A percentile compares a stretch with the other conserved stretches of the same genome.
phyloP scores from a whole-genome alignment of 2,329 filamentous ascomycete species.

The Pseudohalonectria lignicola region DNA sequence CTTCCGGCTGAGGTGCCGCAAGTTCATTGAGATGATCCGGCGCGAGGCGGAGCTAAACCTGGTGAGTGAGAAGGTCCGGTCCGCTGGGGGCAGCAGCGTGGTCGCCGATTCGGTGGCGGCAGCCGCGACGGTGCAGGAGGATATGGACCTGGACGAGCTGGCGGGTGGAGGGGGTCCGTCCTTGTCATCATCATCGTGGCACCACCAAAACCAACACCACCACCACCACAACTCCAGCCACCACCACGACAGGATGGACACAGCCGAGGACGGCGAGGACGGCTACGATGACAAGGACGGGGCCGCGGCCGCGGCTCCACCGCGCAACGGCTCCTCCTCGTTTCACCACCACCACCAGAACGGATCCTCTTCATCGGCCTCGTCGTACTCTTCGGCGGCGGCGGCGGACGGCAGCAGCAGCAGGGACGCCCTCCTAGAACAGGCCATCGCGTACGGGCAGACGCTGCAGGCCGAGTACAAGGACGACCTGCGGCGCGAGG shows the following conservation, averaged over 20 bases:
- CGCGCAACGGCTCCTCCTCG: neutral
- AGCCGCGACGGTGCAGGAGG: constrained; percentile 29
- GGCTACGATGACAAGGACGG: constrained; percentile 14
- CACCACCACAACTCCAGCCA: constrained; percentile 10
- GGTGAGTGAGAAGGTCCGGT: constrained; percentile 25
- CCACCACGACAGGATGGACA: constrained; percentile 20
- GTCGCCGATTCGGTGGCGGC: constrained; percentile 25
- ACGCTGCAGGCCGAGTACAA: constrained; percentile 68
- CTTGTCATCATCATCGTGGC: constrained; percentile 19
- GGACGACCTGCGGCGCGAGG: constrained; percentile 56
- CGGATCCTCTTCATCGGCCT: no score
- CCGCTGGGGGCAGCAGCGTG: constrained; percentile 1
- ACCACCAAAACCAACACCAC: constrained; percentile 11
- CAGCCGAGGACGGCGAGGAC: constrained; percentile 44
- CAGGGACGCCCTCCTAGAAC: constrained; percentile 45
- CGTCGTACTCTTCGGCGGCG: no score
- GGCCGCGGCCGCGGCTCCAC: constrained; percentile 5
- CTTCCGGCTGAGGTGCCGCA: constrained; percentile 79
- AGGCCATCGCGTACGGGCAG: constrained; percentile 71
- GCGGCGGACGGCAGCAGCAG: neutral
- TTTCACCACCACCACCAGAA: no score
- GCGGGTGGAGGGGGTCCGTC: constrained; percentile 18
- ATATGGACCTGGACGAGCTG: constrained; percentile 42
- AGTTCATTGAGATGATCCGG: constrained; percentile 91
- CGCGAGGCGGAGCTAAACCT: constrained; percentile 55